Evolutionary conservation across 352 stramenopile genomes (phyloP).

Genomic region (Stephanocyclus meneghinianus): DNA sequence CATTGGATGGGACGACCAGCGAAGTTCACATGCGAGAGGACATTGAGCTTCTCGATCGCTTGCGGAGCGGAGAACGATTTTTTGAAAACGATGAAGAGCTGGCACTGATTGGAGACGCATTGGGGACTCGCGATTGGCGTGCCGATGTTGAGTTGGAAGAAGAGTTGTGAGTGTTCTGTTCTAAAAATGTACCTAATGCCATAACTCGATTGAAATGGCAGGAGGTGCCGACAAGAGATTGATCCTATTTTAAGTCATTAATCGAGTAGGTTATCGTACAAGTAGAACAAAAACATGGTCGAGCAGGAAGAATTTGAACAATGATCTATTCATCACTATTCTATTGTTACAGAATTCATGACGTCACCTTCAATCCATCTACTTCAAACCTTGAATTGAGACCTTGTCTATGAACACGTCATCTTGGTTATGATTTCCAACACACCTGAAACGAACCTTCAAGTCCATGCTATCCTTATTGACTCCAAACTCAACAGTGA

Average conservation of each 20-base stretch:
- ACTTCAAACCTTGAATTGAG: constrained; percentile 1
- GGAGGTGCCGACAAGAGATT: too few species aligned
- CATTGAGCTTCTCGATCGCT: constrained; percentile 61
- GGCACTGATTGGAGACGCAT: constrained; percentile 34
- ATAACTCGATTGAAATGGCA: too few species aligned
- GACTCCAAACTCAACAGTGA: not conserved
- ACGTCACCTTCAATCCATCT: not conserved
- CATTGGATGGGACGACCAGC: constrained; percentile 70
- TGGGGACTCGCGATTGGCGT: constrained; percentile 34
- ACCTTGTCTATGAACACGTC: constrained; percentile 21
- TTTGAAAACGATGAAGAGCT: constrained; percentile 57
- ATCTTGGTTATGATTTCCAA: constrained; percentile 4
- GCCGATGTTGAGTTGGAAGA: constrained; percentile 26
- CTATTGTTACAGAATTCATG: not conserved
- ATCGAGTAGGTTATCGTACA: too few species aligned
- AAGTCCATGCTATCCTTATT: not conserved
- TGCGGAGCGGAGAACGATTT: constrained; percentile 62
- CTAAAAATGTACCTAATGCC: not conserved
- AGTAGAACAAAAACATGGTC: not conserved
- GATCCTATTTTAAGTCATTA: not conserved
- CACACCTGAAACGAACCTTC: constrained; percentile 8
- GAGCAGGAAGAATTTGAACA: not conserved
- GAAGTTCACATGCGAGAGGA: constrained; percentile 70
- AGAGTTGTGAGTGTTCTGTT: constrained; percentile 3
- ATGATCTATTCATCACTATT: not conserved